Conservation (phyloP, 805 yeast genomes). For the Candida coquimbonensis region DNA sequence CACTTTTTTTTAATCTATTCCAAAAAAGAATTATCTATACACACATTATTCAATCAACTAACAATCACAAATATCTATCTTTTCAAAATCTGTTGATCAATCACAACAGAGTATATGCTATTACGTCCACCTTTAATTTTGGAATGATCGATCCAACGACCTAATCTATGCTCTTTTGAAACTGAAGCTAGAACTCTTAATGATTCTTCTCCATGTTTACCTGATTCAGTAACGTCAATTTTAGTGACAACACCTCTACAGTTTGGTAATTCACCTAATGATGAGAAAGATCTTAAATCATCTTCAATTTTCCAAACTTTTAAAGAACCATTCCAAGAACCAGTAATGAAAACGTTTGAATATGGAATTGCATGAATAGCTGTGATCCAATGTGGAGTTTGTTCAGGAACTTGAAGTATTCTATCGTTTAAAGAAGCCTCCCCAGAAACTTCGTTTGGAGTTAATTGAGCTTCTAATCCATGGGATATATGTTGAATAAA, state of each 20-base stretch:
- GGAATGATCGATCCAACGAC: slow-evolving; percentile 67
- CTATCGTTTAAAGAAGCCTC: slow-evolving; percentile 33
- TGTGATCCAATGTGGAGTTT: slow-evolving; percentile 83
- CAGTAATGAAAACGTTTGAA: slow-evolving; percentile 76
- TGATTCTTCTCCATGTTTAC: slow-evolving; percentile 44
- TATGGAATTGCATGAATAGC: slow-evolving; percentile 76
- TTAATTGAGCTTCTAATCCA: slow-evolving; percentile 51
- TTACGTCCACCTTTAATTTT: slow-evolving; percentile 58
- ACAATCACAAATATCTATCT: not conserved
- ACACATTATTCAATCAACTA: no score
- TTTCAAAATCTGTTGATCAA: slow-evolving; percentile 31
- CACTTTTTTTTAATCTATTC: not conserved
- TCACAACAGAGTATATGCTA: slow-evolving; percentile 53
- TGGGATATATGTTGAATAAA: slow-evolving; percentile 67
- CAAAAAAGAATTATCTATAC: not conserved
- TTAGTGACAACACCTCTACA: slow-evolving; percentile 67
- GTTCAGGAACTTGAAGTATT: slow-evolving; percentile 51
- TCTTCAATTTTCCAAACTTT: slow-evolving; percentile 72
- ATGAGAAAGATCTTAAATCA: slow-evolving; percentile 52
- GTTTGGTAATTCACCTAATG: slow-evolving; percentile 47
- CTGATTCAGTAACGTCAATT: slow-evolving; percentile 49
- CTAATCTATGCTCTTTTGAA: slow-evolving; percentile 81
- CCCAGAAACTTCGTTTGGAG: slow-evolving; percentile 49
- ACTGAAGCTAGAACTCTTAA: slow-evolving; percentile 57
- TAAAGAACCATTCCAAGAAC: slow-evolving; percentile 79